Conservation (phyloP, 768 basidiomycete genomes). For the Tephrocybe sp. region DNA sequence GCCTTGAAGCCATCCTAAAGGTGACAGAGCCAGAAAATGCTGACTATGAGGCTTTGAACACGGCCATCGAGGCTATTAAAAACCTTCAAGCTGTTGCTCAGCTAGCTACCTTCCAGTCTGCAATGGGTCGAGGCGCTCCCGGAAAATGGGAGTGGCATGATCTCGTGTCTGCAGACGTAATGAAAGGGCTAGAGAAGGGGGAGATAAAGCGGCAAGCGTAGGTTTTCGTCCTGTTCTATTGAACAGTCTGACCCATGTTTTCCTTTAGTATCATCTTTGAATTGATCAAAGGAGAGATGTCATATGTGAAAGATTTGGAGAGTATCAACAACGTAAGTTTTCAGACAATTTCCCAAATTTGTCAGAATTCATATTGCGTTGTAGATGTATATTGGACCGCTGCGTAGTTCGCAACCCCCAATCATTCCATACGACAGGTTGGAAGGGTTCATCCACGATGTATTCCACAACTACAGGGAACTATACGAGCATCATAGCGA, state of each 20-base stretch:
- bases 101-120: constrained; percentile 85
- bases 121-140: constrained; percentile 79
- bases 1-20: constrained; percentile 81
- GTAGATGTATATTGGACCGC: constrained; percentile 79
- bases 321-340: constrained; percentile 69
- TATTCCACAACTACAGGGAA: constrained; percentile 85
- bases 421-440: constrained; percentile 72
- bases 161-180: constrained; percentile 67
- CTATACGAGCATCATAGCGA: constrained; percentile 71
- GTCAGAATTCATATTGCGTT: constrained; percentile 2
- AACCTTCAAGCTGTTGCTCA: constrained; percentile 79
- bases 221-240: constrained; percentile 25
- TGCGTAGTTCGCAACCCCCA: constrained; percentile 70
- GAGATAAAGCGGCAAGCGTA: constrained; percentile 85
- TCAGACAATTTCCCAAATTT: background rate
- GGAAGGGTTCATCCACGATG: constrained; percentile 76
- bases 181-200: constrained; percentile 60
- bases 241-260: constrained; percentile 15
- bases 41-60: constrained; percentile 77
- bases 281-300: constrained; percentile 94
- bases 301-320: constrained; percentile 89
- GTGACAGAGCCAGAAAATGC: constrained; percentile 80
- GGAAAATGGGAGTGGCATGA: constrained; percentile 92
- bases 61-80: constrained; percentile 82
- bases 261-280: constrained; percentile 80